phyloP scores from a whole-genome alignment of 1,139 yeast species.

The Hansenula anomala region DNA sequence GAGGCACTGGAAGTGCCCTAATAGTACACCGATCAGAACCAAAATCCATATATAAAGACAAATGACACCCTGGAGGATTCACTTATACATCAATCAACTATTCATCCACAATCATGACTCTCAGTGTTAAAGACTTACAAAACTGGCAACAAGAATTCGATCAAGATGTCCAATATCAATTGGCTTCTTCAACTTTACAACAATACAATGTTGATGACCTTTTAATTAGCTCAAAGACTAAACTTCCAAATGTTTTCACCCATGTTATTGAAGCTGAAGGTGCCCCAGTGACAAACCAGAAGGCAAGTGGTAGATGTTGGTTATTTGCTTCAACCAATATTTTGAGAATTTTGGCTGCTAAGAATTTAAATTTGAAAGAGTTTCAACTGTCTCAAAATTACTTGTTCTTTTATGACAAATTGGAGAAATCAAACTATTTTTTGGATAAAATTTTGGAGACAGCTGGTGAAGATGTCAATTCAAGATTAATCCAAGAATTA shows the following conservation, averaged over 20 bases:
- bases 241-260: conserved; percentile 41
- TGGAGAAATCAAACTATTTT: conserved; percentile 73
- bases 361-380: conserved; percentile 58
- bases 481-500: conserved; percentile 61
- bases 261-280: conserved; percentile 57
- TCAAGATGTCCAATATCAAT: conserved; percentile 27
- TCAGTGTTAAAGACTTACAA: conserved; percentile 22
- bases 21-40: too few relatives aligned
- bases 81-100: too few relatives aligned
- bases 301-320: conserved; percentile 81
- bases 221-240: conserved; percentile 17
- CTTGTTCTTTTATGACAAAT: conserved; percentile 67
- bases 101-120: conserved; percentile 8
- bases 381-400: conserved; percentile 74
- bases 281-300: conserved; percentile 69
- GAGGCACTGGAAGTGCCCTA: too few relatives aligned
- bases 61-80: too few relatives aligned
- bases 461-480: conserved; percentile 55
- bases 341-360: conserved; percentile 57
- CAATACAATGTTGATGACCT: conserved; percentile 30
- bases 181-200: conserved; percentile 35
- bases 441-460: conserved; percentile 72
- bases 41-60: too few relatives aligned
- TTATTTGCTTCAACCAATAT: conserved; percentile 78
- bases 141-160: conserved; percentile 29